A percentile compares a stretch with the other conserved stretches of the same genome.
phyloP scores from a whole-genome alignment of 805 yeast genomes.

The Yamadazyma insecticola region DNA sequence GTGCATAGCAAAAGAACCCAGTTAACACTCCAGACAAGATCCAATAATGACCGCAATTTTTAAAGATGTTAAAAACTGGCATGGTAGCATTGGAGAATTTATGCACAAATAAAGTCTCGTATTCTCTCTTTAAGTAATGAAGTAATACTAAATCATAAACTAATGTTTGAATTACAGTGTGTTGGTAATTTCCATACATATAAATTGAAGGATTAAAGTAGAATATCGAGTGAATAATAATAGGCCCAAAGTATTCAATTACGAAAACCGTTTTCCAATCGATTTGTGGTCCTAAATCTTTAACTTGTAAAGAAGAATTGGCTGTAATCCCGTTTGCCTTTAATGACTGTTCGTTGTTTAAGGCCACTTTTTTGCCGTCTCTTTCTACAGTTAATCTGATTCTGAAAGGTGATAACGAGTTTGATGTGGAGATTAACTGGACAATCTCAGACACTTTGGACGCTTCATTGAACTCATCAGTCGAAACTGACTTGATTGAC shows the following conservation, averaged over 20 bases:
- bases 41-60: slow-evolving; percentile 92
- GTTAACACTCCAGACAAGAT: slow-evolving; percentile 67
- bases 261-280: slow-evolving; percentile 89
- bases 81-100: slow-evolving; percentile 83
- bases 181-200: slow-evolving; percentile 28
- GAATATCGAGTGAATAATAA: slow-evolving; percentile 69
- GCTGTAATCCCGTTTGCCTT: slow-evolving; percentile 40
- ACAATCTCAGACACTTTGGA: slow-evolving; percentile 41
- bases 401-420: slow-evolving; percentile 30
- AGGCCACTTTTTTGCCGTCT: slow-evolving; percentile 35
- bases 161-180: slow-evolving; percentile 48
- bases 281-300: slow-evolving; percentile 91
- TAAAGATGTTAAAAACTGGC: slow-evolving; percentile 85
- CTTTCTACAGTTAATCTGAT: slow-evolving; percentile 19
- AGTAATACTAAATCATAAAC: slow-evolving; percentile 55
- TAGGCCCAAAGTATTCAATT: slow-evolving; percentile 87
- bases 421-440: slow-evolving; percentile 38
- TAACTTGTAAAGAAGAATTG: slow-evolving; percentile 49
- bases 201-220: slow-evolving; percentile 5
- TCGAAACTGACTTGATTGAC: slow-evolving; percentile 45
- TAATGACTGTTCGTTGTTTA: slow-evolving; percentile 43
- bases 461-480: slow-evolving; percentile 27
- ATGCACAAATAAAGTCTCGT: slow-evolving; percentile 82
- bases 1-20: slow-evolving; percentile 45
- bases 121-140: slow-evolving; percentile 86